Conservation (phyloP, 805 yeast species). For the Monosporozyma servazzii region DNA sequence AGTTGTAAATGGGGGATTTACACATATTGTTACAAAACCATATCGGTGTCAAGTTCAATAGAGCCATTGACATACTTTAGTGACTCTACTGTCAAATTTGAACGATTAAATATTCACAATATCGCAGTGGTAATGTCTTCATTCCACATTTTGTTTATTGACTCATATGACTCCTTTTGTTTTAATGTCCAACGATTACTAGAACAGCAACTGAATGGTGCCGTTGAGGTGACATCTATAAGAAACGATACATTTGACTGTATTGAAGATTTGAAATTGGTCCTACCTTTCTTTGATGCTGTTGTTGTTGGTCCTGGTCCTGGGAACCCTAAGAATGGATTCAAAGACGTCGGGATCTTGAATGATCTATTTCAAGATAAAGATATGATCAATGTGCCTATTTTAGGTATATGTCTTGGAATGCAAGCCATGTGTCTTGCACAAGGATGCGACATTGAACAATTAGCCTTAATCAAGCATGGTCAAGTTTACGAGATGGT, state of each 20-base stretch:
- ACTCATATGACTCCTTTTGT: constrained; percentile 93
- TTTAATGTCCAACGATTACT: constrained; percentile 65
- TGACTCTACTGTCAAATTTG: too few relatives aligned
- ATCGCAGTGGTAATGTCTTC: not conserved
- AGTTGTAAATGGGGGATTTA: not conserved
- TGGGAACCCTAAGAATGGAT: constrained; percentile 61
- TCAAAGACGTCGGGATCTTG: constrained; percentile 63
- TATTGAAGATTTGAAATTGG: constrained; percentile 31
- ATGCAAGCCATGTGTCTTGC: constrained; percentile 71
- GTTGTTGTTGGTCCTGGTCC: constrained; percentile 96
- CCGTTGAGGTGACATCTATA: constrained; percentile 28
- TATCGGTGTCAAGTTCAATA: too few relatives aligned
- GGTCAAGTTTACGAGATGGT: constrained; percentile 66
- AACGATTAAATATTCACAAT: not conserved
- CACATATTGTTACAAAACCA: too few relatives aligned
- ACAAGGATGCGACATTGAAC: constrained; percentile 47
- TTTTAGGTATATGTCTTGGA: constrained; percentile 89
- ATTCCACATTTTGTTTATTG: constrained; percentile 38
- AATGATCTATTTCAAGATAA: constrained; percentile 41
- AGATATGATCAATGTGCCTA: constrained; percentile 38
- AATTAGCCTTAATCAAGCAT: constrained; percentile 57
- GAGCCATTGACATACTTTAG: too few relatives aligned
- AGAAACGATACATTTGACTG: constrained; percentile 31
- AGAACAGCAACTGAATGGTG: constrained; percentile 31
- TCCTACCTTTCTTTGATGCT: constrained; percentile 53